Evolutionary conservation across 768 basidiomycete genomes (phyloP).

Genomic region (Mycena indigotica): DNA sequence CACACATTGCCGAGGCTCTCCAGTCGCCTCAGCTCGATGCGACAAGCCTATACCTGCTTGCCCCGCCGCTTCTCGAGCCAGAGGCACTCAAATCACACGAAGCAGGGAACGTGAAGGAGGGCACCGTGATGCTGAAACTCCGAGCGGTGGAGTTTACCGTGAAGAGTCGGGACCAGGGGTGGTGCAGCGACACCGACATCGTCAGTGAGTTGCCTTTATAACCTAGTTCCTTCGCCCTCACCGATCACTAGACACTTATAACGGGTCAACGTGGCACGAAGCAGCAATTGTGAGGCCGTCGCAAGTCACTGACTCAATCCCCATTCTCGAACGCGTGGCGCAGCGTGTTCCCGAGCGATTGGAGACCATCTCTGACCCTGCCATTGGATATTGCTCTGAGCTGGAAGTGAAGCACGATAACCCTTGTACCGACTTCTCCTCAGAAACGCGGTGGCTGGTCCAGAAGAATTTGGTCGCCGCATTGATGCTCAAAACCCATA

Average conservation of each 20-base stretch:
- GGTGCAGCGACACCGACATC: neutral
- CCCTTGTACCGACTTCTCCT: neutral
- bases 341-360: neutral
- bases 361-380: neutral
- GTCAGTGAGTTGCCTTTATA: neutral
- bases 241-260: neutral
- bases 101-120: neutral
- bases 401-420: neutral
- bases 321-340: neutral
- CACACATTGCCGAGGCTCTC: neutral
- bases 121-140: neutral
- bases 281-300: neutral
- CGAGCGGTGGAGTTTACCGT: neutral
- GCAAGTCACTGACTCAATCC: too few species aligned
- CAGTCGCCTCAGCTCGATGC: neutral
- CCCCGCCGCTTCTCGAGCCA: neutral
- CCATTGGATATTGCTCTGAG: neutral
- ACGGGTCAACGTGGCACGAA: neutral
- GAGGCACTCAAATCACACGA: neutral
- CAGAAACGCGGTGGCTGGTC: neutral
- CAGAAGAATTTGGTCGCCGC: neutral
- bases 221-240: neutral
- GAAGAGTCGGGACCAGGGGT: neutral
- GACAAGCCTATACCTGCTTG: neutral
- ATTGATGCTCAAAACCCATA: neutral